Evolutionary conservation across 768 basidiomycete genomes (phyloP), one percentile per base, ranked within the genome.

Genomic region (Mycena amicta): DNA sequence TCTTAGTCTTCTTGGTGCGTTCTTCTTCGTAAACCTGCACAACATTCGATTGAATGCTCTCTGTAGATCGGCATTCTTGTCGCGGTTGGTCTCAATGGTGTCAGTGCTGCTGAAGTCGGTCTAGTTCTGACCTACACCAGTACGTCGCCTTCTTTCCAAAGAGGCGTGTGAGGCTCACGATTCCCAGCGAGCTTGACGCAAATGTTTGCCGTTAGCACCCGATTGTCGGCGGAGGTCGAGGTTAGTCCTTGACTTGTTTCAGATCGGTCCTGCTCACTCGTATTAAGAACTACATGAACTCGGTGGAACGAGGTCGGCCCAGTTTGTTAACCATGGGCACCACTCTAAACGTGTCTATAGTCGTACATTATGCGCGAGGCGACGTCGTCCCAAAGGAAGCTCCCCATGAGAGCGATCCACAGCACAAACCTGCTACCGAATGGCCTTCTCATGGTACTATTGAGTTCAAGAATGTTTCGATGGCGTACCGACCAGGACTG

Each of bases 401-500:
- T 11, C 77, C 86, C 0, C 82, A 87, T 65, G 82, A 85, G 58
- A 82, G 86, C 25, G 72, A 29, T 22, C 47, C 74, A 11, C 81
- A 78, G 11, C 74, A 66, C 16, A 83, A 80, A 57, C 88, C 88
- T 1, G 70, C 81, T 1, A 53, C 73, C 3, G 71, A 79, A 5
- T 93, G 91, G 91, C 90, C 91, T 2, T 56, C 68, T 4, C 55
- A 72, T 2, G 90, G 90, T 6, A 71, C 76, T 11, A 80, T 92
- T 64, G 75, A 80, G 45, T 85, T 92, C 70, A 75, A 84, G 25
- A 70, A 88, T 33, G 75, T 86, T n/a, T 67, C 71, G 2, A 80
- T 87, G 81, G 74, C 75, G 18, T 92, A 93, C 67, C 75, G 90
- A 23, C 80, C 83, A 0, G 87, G 85, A 5, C 74, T 91, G n/a